Evolutionary conservation across 2,329 filamentous ascomycete genomes (phyloP).

Genomic region (Herpotrichia juniperi): DNA sequence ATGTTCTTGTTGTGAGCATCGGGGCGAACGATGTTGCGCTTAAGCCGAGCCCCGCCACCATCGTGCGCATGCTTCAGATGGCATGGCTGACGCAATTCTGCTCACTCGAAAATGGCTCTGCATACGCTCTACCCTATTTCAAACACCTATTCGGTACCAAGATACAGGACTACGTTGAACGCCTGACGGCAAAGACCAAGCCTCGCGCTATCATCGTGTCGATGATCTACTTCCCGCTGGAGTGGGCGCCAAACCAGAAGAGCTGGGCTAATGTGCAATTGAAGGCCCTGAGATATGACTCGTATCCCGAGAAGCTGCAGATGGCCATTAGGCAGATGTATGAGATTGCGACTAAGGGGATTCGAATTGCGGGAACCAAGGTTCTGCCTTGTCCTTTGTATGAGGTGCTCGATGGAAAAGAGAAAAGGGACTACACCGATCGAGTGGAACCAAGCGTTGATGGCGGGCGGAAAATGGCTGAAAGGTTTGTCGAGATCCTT

Average conservation of each 20-base stretch:
- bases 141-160: slow-evolving; percentile 35
- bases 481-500: slow-evolving; percentile 21
- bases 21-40: slow-evolving; percentile 46
- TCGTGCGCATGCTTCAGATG: slow-evolving; percentile 39
- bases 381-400: slow-evolving; percentile 40
- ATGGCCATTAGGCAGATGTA: slow-evolving; percentile 41
- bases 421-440: slow-evolving; percentile 34
- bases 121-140: slow-evolving; percentile 39
- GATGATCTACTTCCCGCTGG: slow-evolving; percentile 48
- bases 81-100: slow-evolving; percentile 34
- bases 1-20: slow-evolving; percentile 44
- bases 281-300: slow-evolving; percentile 37
- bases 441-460: slow-evolving; percentile 43
- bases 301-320: slow-evolving; percentile 36
- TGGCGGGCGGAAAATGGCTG: slow-evolving; percentile 43
- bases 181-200: slow-evolving; percentile 32
- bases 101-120: slow-evolving; percentile 29
- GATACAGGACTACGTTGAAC: slow-evolving; percentile 32
- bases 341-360: slow-evolving; percentile 31
- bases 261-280: slow-evolving; percentile 43
- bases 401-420: slow-evolving; percentile 40
- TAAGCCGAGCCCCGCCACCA: slow-evolving; percentile 31
- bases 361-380: slow-evolving; percentile 34
- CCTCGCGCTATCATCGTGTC: slow-evolving; percentile 43
- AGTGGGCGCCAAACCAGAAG: slow-evolving; percentile 28